These are phyloP conservation scores for Podospora comata DNA, from an alignment of 495 filamentous ascomycete species.

Conservation along the genomic window DNA sequence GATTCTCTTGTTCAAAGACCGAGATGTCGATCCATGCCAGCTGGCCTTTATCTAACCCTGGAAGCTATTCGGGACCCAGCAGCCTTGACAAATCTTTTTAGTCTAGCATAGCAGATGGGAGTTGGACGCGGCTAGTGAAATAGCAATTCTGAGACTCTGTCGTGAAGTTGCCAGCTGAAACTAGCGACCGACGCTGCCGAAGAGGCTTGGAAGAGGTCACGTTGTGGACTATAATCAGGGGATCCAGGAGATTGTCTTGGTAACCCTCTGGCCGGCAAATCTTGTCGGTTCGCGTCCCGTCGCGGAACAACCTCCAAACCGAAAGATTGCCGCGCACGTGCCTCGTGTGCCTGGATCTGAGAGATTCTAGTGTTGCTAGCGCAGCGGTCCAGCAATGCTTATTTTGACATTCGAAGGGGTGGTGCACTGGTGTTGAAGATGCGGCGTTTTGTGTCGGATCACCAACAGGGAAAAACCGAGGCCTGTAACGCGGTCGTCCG, in stretches of 20 bases:
- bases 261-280: not conserved
- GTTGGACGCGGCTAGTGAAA: no score
- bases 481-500: constrained; percentile 1
- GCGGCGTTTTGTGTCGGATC: not conserved
- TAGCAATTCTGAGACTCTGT: not conserved
- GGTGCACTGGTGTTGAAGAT: not conserved
- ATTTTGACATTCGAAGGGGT: not conserved
- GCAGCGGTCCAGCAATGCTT: constrained; percentile 10
- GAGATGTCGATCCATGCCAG: not conserved
- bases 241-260: not conserved
- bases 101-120: no score
- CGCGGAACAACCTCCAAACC: constrained; percentile 1
- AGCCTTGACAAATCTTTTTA: not conserved
- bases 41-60: not conserved
- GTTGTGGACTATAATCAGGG: not conserved
- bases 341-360: not conserved
- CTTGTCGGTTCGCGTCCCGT: not conserved
- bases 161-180: not conserved
- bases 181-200: not conserved
- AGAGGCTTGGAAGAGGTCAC: not conserved
- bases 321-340: not conserved
- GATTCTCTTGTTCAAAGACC: not conserved
- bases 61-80: not conserved
- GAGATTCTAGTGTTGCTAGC: not conserved
- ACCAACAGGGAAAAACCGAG: constrained; percentile 2